Evolutionary conservation across 225 moss, liverwort and hornwort species (phyloP).

Genomic region (Ulota crispa): DNA sequence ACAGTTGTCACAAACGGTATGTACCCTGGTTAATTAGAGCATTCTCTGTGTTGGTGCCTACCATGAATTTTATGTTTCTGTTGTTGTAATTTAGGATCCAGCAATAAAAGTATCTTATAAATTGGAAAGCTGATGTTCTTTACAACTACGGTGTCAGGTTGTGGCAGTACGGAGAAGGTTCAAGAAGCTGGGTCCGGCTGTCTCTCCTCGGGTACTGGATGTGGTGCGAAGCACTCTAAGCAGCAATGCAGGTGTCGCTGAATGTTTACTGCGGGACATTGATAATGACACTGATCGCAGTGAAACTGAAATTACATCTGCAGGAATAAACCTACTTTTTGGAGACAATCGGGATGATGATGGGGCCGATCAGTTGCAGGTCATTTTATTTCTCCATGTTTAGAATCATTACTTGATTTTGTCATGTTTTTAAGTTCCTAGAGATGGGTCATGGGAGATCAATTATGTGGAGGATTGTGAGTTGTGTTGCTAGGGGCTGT

Average conservation of each 20-base stretch:
- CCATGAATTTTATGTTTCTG: not conserved
- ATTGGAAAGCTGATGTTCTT: not conserved
- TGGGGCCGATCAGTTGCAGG: slow-evolving; percentile 86
- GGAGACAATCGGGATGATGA: slow-evolving; percentile 80
- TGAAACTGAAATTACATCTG: slow-evolving; percentile 82
- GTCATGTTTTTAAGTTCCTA: not conserved
- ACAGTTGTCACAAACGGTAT: slow-evolving; percentile 84
- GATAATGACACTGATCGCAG: slow-evolving; percentile 95
- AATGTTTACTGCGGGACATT: slow-evolving; percentile 92
- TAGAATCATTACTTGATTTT: too few species aligned
- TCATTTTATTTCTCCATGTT: not conserved
- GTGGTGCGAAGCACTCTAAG: slow-evolving; percentile 97
- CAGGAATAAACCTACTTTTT: slow-evolving; percentile 73
- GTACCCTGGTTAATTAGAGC: not conserved
- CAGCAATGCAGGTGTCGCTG: slow-evolving; percentile 85
- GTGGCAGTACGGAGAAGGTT: slow-evolving; percentile 93
- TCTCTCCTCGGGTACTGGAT: slow-evolving; percentile 94
- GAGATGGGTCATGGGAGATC: not conserved
- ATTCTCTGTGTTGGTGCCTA: not conserved
- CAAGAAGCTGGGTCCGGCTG: slow-evolving; percentile 91
- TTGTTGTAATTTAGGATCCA: not conserved
- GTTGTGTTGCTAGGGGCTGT: not conserved
- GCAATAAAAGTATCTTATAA: not conserved
- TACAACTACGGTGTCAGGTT: slow-evolving; percentile 54
- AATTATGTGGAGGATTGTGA: not conserved